Percentiles rank a stretch among this genome's conserved stretches.
Conservation (phyloP, 2,329 filamentous ascomycete genomes). For the Xylariaceae sp. region DNA sequence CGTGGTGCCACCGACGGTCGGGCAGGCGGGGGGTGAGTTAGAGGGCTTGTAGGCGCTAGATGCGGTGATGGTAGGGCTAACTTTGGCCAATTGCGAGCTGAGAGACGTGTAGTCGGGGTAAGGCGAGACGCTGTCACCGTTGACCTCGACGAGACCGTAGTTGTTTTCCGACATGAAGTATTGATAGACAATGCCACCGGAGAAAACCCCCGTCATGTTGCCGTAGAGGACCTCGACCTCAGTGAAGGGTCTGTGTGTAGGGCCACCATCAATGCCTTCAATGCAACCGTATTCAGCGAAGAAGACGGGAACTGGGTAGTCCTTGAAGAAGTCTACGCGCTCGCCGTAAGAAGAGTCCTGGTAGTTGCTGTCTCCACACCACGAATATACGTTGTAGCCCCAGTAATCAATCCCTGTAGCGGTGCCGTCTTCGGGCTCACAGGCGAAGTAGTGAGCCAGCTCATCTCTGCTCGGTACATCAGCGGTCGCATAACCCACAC, state of each 20-base stretch:
- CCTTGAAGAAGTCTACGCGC: slow-evolving; percentile 82
- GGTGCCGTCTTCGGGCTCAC: slow-evolving; percentile 60
- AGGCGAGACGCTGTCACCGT: slow-evolving; percentile 62
- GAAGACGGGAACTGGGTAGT: slow-evolving; percentile 94
- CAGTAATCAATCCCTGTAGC: slow-evolving; percentile 82
- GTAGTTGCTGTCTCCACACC: slow-evolving; percentile 88
- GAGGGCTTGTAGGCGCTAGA: slow-evolving; percentile 71
- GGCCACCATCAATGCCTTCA: slow-evolving; percentile 52
- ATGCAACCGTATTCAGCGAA: slow-evolving; percentile 99
- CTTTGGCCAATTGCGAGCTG: slow-evolving; percentile 68
- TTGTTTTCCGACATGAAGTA: slow-evolving; percentile 92
- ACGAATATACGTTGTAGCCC: slow-evolving; percentile 99
- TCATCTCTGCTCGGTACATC: slow-evolving; percentile 79
- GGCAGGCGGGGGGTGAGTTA: slow-evolving; percentile 75
- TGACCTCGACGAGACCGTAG: slow-evolving; percentile 75
- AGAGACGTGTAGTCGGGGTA: slow-evolving; percentile 76
- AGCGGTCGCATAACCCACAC: slow-evolving; percentile 95
- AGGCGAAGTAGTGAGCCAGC: slow-evolving; percentile 94
- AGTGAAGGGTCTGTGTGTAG: slow-evolving; percentile 74
- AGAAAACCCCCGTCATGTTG: slow-evolving; percentile 84
- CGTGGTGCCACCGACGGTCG: slow-evolving; percentile 56
- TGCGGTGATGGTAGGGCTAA: slow-evolving; percentile 66
- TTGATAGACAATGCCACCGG: slow-evolving; percentile 98
- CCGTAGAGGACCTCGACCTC: slow-evolving; percentile 85
- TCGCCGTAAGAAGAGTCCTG: slow-evolving; percentile 75